Evolutionary conservation across 768 basidiomycete genomes (phyloP).

Genomic region (Scleroderma citrinum): DNA sequence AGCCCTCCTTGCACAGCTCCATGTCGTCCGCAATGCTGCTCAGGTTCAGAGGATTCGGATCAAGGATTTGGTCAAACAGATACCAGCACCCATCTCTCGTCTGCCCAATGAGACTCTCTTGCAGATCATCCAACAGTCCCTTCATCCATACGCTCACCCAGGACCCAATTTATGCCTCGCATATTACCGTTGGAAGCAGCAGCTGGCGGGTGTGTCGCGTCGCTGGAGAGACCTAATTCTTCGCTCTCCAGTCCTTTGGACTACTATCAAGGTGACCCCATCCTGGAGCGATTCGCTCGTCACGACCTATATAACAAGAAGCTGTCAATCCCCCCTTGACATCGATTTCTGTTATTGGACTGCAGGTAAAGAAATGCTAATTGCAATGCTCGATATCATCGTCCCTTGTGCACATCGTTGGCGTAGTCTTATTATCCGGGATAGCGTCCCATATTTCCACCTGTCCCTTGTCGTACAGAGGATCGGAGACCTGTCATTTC

Average conservation of each 20-base stretch:
- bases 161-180: background rate
- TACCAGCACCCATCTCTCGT: background rate
- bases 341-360: background rate
- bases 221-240: background rate
- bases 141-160: background rate
- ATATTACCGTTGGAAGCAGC: background rate
- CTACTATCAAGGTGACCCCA: background rate
- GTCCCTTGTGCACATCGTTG: background rate
- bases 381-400: background rate
- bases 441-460: background rate
- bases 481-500: background rate
- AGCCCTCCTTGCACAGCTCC: background rate
- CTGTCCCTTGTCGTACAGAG: background rate
- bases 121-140: background rate
- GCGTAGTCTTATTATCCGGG: background rate
- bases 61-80: background rate
- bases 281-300: background rate
- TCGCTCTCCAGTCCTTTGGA: background rate
- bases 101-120: background rate
- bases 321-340: background rate
- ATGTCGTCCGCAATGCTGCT: background rate
- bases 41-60: background rate
- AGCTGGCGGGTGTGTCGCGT: background rate
- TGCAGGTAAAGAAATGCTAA: background rate
- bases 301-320: background rate